Conservation (phyloP, 78 protist genomes). For the Dictyostelium capitatum region DNA sequence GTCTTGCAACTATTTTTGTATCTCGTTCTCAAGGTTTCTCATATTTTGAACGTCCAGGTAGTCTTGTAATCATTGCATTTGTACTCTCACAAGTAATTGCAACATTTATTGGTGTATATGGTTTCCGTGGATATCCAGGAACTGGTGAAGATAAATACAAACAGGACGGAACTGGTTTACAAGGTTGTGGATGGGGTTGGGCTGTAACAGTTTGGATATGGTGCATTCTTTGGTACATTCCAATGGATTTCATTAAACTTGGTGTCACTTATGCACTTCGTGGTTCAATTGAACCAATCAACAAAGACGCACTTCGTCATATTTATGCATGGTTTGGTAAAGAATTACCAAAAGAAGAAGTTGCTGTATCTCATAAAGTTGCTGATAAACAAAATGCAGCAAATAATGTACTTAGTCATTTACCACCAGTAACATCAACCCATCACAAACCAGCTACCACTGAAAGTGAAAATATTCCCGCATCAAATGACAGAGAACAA, state of each 20-base stretch:
- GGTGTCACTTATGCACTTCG: constrained; percentile 15
- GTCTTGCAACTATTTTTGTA: constrained; percentile 87
- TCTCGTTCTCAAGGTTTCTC: constrained; percentile 84
- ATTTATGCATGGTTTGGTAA: constrained; percentile 23
- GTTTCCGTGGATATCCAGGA: constrained; percentile 85
- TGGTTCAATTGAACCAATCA: constrained; percentile 15
- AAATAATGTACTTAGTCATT: background rate
- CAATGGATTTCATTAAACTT: constrained; percentile 89
- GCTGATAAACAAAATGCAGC: background rate
- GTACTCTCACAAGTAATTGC: constrained; percentile 80
- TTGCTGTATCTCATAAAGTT: background rate
- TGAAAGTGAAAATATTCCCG: background rate
- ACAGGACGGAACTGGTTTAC: constrained; percentile 13
- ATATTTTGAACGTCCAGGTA: constrained; percentile 86
- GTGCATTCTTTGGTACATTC: constrained; percentile 85
- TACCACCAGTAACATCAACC: background rate
- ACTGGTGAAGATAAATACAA: background rate
- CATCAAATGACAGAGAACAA: too few species aligned
- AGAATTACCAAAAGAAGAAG: constrained; percentile 21
- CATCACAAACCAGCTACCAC: background rate
- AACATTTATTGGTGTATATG: constrained; percentile 88
- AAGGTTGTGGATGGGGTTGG: constrained; percentile 90
- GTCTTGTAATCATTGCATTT: constrained; percentile 82
- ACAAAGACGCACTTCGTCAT: constrained; percentile 8
- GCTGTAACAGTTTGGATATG: constrained; percentile 87